Conservation (phyloP, 495 filamentous ascomycete genomes). For the Neurospora sp. region DNA sequence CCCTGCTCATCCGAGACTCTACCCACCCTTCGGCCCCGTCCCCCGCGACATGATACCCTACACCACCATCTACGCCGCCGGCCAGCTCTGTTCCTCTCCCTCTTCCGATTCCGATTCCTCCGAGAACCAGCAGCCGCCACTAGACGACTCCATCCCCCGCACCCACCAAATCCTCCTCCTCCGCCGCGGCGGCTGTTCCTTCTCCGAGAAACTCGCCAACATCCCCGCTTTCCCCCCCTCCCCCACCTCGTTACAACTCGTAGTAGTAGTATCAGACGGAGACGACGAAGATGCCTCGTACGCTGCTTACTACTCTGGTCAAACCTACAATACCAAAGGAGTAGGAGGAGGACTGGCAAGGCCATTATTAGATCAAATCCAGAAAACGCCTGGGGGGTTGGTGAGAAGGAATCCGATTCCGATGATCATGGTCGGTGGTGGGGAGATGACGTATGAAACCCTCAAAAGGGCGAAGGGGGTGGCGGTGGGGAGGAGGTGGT, state of each 20-base stretch:
- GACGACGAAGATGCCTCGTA: conserved; percentile 32
- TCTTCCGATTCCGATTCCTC: neutral
- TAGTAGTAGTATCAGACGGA: conserved; percentile 63
- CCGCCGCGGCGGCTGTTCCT: conserved; percentile 75
- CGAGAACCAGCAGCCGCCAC: neutral
- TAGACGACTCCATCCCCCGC: conserved; percentile 40
- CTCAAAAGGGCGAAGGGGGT: conserved; percentile 51
- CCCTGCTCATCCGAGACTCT: conserved; percentile 34
- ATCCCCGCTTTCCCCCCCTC: conserved; percentile 67
- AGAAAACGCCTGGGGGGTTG: conserved; percentile 62
- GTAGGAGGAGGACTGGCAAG: conserved; percentile 28
- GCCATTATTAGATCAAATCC: conserved; percentile 68
- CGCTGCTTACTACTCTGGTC: conserved; percentile 4
- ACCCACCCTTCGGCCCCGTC: conserved; percentile 21
- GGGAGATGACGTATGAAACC: conserved; percentile 54
- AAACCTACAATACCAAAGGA: conserved; percentile 13
- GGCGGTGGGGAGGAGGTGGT: conserved; percentile 68
- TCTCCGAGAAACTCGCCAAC: conserved; percentile 70
- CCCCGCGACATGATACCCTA: conserved; percentile 42
- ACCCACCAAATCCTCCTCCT: conserved; percentile 75
- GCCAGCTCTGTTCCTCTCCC: conserved; percentile 47
- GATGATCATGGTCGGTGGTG: conserved; percentile 79
- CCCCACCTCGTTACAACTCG: conserved; percentile 55
- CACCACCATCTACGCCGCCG: conserved; percentile 61
- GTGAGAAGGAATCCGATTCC: conserved; percentile 62